Evolutionary conservation across 345 rosid species (phyloP), one percentile per base, ranked within the genome.

Genomic region (Fremontodendron californicum): DNA sequence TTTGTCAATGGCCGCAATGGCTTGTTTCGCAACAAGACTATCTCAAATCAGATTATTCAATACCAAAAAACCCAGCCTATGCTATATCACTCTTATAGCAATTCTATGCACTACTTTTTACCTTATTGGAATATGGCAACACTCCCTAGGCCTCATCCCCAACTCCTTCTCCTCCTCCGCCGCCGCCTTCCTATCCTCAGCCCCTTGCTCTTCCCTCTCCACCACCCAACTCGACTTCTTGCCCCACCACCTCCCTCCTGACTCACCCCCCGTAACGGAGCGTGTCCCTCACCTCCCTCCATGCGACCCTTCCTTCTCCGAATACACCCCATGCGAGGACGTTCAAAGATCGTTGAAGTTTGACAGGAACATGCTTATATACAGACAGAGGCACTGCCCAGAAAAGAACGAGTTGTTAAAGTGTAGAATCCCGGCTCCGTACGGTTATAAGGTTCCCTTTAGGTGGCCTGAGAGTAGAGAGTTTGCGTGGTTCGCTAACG

Each of bases 381-480:
- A 93, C 79, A 80, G 99, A 60, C 97, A 95, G 80, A 85, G 99
- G 25, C 99, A 95, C 75, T 91, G 96, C 76, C 96, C 92, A 0
- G 90, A 70, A 31, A 81, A 77, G 57, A 48, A 74, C 2, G 93
- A 92, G 86, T 27, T 49, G 33, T 21, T 96, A 40, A 84, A 74
- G 63, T 96, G 99, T 9, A 84, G 96, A 5, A 79, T 93, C 0
- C 96, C 99, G 73, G 94, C 96, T 0, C 98, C 98, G 60, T 75
- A 81, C 74, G 97, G 98, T 0, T 96, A 96, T 48, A 85, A 72
- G 75, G 78, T 85, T 12, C 99, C 98, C 19, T 93, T 96, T 61
- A 73, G 77, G 73, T 96, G 99, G 99, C 99, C 99, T 74, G 84
- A 82, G 81, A 93, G 99, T 45, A 86, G 98, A 40, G 93, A 86